Evolutionary conservation across 768 basidiomycete genomes (phyloP), one percentile per base, ranked within the genome.

Genomic region (Lactarius sp.): DNA sequence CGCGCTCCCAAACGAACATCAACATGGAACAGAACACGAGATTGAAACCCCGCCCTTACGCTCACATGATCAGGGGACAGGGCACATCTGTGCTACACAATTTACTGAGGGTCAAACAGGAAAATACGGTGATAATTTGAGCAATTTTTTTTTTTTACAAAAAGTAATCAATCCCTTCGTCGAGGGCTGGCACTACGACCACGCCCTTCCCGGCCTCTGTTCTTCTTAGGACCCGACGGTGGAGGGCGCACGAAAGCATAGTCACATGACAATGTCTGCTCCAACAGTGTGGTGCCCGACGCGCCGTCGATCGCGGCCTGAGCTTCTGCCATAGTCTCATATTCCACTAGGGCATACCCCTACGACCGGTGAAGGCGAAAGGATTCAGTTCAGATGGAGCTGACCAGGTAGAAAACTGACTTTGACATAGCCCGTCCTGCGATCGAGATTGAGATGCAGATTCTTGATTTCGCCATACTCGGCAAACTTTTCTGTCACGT

Each of bases 401-500:
- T 50, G 22, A 52, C 20, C 49, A 6, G 53, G 56, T 31, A 37
- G 6, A 49, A 36, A 18, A 70, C 83, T 50, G 66, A 93, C 96
- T 86, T 98, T 99, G 72, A 98, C 96, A 76, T 97, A 99, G 73
- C 97, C 97, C 5, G 97, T 98, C 68, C 96, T 83, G 58, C 97
- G 85, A 77, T 99, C 97, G 60, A 99, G 80, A 73, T 98, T 98
- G 71, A 99, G 83, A 75, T 98, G 95, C 54, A 98, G 78, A 77
- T 98, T 98, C 81, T 97, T 96, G 67, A 99, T 94, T 74, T 97
- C 94, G 59, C 97, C 97, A 70, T 84, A 98, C 68, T 98, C 97
- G 42, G 87, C 88, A 74, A 99, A 99, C 72, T 94, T 92, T 79
- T 99, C 97, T 50, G 85, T 88, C 14, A 99, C 81, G 69, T 99